These are phyloP conservation scores for Pseudisothecium myosuroides DNA, from an alignment of 225 moss, liverwort and hornwort species.

Conservation along the genomic window DNA sequence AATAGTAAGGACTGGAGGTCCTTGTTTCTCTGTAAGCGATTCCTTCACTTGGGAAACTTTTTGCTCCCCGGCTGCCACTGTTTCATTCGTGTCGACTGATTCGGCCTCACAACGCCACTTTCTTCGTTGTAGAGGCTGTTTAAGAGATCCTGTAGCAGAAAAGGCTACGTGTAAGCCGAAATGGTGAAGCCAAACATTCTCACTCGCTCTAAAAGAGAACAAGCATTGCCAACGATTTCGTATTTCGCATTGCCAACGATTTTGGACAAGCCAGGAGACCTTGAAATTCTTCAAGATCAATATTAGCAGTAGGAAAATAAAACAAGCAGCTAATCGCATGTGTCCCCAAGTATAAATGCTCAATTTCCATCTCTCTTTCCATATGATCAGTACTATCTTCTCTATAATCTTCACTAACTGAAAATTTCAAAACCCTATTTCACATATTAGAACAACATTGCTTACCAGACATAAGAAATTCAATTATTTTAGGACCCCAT, in stretches of 20 bases:
- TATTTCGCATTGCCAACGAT: neutral
- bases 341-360: neutral
- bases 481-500: no score
- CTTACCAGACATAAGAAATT: neutral
- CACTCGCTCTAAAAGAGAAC: neutral
- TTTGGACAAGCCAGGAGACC: neutral
- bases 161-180: neutral
- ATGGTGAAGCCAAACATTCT: neutral
- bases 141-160: neutral
- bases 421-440: neutral
- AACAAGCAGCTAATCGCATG: neutral
- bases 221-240: neutral
- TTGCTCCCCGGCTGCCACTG: constrained; percentile 8
- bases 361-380: neutral
- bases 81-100: constrained; percentile 31
- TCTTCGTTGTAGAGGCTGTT: neutral
- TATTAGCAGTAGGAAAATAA: neutral
- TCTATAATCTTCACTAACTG: neutral
- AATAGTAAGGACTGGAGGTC: constrained; percentile 29
- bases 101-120: constrained; percentile 19
- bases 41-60: constrained; percentile 11
- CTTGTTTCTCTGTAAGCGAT: constrained; percentile 11
- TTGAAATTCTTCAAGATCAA: neutral
- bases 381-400: neutral
- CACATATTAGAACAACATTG: neutral